phyloP scores from a whole-genome alignment of 192 early-diverging fungal species.

The Coemansia reversa region DNA sequence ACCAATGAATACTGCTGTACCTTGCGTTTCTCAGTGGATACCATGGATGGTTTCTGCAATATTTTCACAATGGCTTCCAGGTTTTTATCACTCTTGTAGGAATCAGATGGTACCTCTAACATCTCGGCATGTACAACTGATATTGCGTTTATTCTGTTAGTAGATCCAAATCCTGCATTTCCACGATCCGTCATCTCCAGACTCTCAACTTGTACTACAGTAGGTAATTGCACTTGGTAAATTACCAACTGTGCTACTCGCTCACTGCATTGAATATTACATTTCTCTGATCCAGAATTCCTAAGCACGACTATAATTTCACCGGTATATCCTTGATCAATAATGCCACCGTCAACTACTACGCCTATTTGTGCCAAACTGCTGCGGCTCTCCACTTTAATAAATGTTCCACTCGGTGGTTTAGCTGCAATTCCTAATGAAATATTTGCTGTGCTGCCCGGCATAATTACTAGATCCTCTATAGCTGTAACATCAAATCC shows the following conservation, averaged over 20 bases:
- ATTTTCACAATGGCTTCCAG: too few relatives aligned
- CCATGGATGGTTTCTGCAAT: too few relatives aligned
- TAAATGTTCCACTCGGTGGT: background rate
- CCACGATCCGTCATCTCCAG: too few relatives aligned
- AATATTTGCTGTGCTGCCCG: background rate
- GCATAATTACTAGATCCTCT: background rate
- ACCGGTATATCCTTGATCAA: background rate
- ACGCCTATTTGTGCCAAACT: background rate
- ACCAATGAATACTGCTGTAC: background rate
- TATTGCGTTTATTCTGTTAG: too few relatives aligned
- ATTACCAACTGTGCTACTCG: constrained; percentile 2
- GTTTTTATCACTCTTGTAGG: too few relatives aligned
- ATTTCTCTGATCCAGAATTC: background rate
- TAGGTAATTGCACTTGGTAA: background rate
- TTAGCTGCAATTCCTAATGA: background rate
- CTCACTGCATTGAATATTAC: background rate
- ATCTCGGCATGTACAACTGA: too few relatives aligned
- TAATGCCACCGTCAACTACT: background rate
- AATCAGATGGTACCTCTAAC: too few relatives aligned
- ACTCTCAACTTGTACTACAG: too few relatives aligned
- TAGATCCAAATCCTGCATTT: too few relatives aligned
- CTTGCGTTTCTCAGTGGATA: too few relatives aligned
- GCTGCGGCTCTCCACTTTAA: background rate
- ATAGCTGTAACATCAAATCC: background rate
- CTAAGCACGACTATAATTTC: background rate